These are phyloP conservation scores for Fusarium burgessii DNA, from an alignment of 2,329 filamentous ascomycete genomes.

Conservation along the genomic window DNA sequence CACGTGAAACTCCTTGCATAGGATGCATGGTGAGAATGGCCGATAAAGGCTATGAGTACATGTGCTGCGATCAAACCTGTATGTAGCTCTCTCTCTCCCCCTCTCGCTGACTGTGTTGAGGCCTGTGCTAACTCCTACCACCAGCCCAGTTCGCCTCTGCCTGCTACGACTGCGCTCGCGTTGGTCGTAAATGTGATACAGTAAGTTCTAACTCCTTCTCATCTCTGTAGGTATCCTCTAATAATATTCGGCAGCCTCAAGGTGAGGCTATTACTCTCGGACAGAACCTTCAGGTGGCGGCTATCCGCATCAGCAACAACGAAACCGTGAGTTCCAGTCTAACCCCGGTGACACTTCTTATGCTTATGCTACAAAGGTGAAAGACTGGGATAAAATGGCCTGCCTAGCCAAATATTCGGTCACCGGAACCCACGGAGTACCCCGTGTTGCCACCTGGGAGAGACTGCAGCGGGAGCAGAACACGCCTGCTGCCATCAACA, in stretches of 20 bases:
- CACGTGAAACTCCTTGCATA: background rate
- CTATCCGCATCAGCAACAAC: background rate
- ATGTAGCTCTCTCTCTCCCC: background rate
- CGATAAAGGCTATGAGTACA: background rate
- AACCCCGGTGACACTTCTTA: too few relatives aligned
- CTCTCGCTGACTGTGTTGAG: background rate
- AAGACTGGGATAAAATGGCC: background rate
- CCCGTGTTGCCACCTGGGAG: too few relatives aligned
- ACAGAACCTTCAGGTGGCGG: background rate
- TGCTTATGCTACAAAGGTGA: background rate
- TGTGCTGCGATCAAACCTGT: background rate
- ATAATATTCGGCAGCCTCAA: background rate
- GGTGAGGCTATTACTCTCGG: background rate
- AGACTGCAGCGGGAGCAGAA: background rate
- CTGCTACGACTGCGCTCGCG: conserved; percentile 2
- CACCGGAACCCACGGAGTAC: too few relatives aligned
- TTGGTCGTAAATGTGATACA: background rate
- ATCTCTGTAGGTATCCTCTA: background rate
- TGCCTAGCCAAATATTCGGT: too few relatives aligned
- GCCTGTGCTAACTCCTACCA: background rate
- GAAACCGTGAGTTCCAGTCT: background rate
- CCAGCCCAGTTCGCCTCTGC: background rate
- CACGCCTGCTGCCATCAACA: too few relatives aligned
- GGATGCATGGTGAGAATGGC: conserved; percentile 1
- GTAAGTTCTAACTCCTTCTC: background rate